Percentiles rank a stretch among this genome's conserved stretches.
Conservation (phyloP, 805 yeast genomes). For the Candida nitratophila region DNA sequence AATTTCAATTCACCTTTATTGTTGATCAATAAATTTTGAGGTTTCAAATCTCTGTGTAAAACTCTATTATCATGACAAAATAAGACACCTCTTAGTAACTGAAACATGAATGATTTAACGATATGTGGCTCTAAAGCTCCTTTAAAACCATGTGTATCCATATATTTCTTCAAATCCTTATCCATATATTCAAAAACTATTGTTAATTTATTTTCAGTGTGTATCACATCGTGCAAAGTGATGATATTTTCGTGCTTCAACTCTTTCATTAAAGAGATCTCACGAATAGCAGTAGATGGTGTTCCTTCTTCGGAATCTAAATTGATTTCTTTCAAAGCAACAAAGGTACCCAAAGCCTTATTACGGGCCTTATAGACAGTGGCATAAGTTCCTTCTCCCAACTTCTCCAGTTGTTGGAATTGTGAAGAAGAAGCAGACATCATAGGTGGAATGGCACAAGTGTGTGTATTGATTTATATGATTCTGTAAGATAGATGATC, state of each 20-base stretch:
- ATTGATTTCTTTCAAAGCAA: slow-evolving; percentile 91
- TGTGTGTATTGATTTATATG: too few species aligned
- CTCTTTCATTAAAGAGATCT: slow-evolving; percentile 92
- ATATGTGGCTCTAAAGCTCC: slow-evolving; percentile 63
- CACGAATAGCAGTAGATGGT: slow-evolving; percentile 96
- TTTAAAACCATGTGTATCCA: slow-evolving; percentile 72
- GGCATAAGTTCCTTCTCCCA: slow-evolving; percentile 96
- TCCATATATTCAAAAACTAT: slow-evolving; percentile 92
- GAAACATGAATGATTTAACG: slow-evolving; percentile 91
- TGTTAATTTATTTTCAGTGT: slow-evolving; percentile 91
- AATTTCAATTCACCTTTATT: slow-evolving; percentile 85
- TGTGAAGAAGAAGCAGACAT: slow-evolving; percentile 33
- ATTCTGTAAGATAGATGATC: too few species aligned
- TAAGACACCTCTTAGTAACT: slow-evolving; percentile 80
- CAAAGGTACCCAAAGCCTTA: slow-evolving; percentile 78
- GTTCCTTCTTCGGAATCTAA: slow-evolving; percentile 97
- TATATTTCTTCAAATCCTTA: slow-evolving; percentile 85
- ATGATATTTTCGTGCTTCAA: slow-evolving; percentile 89
- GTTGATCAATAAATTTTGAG: slow-evolving; percentile 87
- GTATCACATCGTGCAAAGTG: slow-evolving; percentile 89
- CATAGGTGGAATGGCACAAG: too few species aligned
- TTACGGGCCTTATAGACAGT: slow-evolving; percentile 96
- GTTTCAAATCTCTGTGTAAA: slow-evolving; percentile 84
- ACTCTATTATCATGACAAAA: slow-evolving; percentile 82
- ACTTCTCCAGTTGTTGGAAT: slow-evolving; percentile 59